Base-by-base conservation (phyloP, 2,329 filamentous ascomycete genomes). In the Zymoseptoria crescenta region DNA sequence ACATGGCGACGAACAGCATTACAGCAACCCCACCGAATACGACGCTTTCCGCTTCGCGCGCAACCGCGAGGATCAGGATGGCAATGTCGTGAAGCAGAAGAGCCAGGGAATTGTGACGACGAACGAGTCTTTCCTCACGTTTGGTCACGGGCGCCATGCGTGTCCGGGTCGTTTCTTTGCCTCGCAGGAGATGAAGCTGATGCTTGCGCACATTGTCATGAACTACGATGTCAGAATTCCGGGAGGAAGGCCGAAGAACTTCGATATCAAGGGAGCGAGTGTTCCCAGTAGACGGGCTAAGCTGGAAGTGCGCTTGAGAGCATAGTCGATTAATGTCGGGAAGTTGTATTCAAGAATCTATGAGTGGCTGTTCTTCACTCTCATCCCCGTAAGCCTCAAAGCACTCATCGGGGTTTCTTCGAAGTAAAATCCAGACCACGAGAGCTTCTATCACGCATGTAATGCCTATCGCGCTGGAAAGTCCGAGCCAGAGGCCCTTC, bases 171-270 rank as follows among this genome's bases (percentile, higher is more conserved):
- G 76, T 0, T 79, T 79, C 72, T 78, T 79, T 61, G 77, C 77
- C 8, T 69, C 70, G 24, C 74, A 77, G 61, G 75, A 79, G 70
- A 76, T 79, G 68, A 79, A 79, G 67, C 66, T 78, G 62, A 73
- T 79, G 19, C 62, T 79, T 13, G 73, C 74, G 1, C 67, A 75
- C 52, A 67, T 75, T 3, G 62, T 79, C 50, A 74, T 78, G 0
- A 74, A 70, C 28, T 77, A 78, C 62, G 76, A 79, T 24, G 59
- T 67, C 21, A 60, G 60, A 56, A 52, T 65, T 19, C 59, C 62
- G 13, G 63, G 63, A 3, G 56, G 58, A 3, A 58, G 62, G 50
- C 62, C 62, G 19, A 35, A 56, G 56, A 62, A 65, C 54, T 55
- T 56, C 56, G 24, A 55, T 21, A 57, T 65, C 29, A 64, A 64